Conservation (phyloP, 768 basidiomycete genomes). For the Termitomyces sp. region DNA sequence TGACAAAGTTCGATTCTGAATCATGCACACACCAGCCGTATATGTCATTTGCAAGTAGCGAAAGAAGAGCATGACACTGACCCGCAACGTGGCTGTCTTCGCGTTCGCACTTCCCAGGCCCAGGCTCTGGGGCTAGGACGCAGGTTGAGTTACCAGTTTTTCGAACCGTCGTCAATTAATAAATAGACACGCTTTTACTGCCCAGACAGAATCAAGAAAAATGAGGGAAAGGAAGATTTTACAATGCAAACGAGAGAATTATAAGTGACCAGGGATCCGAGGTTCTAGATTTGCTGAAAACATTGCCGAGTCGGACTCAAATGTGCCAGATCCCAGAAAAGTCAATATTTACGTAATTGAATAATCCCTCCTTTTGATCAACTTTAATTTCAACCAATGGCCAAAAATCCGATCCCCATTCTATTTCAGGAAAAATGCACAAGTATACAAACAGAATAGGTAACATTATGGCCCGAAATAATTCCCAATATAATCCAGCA, state of each 20-base stretch:
- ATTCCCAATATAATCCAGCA: neutral
- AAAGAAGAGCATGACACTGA: neutral
- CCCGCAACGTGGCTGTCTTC: neutral
- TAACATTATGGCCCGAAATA: neutral
- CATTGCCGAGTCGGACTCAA: neutral
- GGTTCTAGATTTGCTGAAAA: neutral
- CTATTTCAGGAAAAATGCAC: neutral
- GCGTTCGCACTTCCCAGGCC: neutral
- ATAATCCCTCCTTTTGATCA: neutral
- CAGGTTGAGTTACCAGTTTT: neutral
- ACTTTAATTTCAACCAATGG: neutral
- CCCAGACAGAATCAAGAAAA: neutral
- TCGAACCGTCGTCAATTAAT: neutral
- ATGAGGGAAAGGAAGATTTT: neutral
- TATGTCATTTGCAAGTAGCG: neutral
- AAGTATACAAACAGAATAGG: neutral
- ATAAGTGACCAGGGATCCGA: neutral
- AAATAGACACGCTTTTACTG: neutral
- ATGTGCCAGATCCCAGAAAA: neutral
- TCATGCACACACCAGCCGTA: neutral
- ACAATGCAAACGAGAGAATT: neutral
- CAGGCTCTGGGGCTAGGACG: neutral
- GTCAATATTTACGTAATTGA: neutral
- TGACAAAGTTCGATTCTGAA: neutral
- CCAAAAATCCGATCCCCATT: neutral